Base-by-base conservation (phyloP, 495 filamentous ascomycete species). In the Penicillium herquei region DNA sequence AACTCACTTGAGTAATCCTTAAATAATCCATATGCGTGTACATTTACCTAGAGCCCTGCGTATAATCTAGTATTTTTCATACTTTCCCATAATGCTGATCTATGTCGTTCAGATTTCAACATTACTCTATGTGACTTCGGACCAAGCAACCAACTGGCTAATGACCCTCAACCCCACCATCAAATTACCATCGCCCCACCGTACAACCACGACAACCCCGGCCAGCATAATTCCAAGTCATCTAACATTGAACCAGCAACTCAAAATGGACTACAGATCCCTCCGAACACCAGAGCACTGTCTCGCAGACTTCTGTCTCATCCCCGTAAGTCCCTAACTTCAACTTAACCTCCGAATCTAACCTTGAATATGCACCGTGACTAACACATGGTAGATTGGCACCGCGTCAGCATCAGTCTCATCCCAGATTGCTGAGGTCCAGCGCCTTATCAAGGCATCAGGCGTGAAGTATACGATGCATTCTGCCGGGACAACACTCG, bases 401-500 rank as follows among this genome's bases (percentile, higher is more conserved):
- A 96, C 92, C 1, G 79, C 80, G 21, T 86, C 80, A 6, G 82
- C 88, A 34, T 96, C 91, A 8, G 92, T 98, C 17, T 91, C 91
- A 1, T 78, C 85, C 46, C 89, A 97, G 70, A 83, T 98, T 33
- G 92, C 94, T 39, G 84, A 87, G 39, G 91, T 98, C 41, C 93
- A 98, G 68, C 80, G 85, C n/a, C 77, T 98, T 14, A 80, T 98
- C 60, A 82, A 87, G 64, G 81, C 79, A 49, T 91, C 86, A 54
- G 90, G 89, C 7, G 63, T 98, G 59, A 85, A 80, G 43, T 93
- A 91, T 65, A 82, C 81, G 47, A 93, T 98, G 91, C 93, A 96
- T 67, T 91, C 89, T 3, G 89, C 89, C 6, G 93, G 93, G 14
- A 97, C 92, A 0, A 96, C 93, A 0, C 81, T 98, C 37, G 92